Conservation (phyloP, 2,329 filamentous ascomycete species). For the Fusarium luffae region DNA sequence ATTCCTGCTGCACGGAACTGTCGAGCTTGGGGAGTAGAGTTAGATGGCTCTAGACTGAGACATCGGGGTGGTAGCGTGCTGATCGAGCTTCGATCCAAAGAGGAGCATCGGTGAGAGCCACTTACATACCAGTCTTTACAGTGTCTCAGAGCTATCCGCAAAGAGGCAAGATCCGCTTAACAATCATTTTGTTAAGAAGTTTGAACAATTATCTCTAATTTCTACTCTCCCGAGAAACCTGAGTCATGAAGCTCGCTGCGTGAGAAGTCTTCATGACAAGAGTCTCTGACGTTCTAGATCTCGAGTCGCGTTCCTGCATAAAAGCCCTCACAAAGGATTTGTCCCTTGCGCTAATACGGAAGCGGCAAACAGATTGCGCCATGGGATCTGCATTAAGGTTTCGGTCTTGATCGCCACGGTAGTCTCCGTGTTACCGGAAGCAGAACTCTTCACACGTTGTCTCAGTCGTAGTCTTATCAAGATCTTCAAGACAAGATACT, state of each 20-base stretch:
- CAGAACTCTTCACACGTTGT: neutral
- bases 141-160: neutral
- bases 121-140: neutral
- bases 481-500: neutral
- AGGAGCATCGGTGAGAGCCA: neutral
- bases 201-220: neutral
- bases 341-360: neutral
- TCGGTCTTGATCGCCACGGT: neutral
- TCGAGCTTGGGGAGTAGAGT: neutral
- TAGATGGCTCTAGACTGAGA: neutral
- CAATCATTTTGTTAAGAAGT: accelerated
- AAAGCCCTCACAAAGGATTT: neutral
- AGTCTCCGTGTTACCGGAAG: neutral
- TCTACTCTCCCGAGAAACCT: neutral
- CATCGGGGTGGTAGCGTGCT: neutral
- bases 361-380: neutral
- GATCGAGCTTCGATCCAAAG: neutral
- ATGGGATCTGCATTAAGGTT: neutral
- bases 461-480: neutral
- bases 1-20: neutral
- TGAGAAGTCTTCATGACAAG: neutral
- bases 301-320: neutral
- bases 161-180: neutral
- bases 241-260: neutral
- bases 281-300: neutral